Evolutionary conservation across 2,329 filamentous ascomycete species (phyloP), one percentile per base, ranked within the genome.

Genomic region (Diplodia intermedia): DNA sequence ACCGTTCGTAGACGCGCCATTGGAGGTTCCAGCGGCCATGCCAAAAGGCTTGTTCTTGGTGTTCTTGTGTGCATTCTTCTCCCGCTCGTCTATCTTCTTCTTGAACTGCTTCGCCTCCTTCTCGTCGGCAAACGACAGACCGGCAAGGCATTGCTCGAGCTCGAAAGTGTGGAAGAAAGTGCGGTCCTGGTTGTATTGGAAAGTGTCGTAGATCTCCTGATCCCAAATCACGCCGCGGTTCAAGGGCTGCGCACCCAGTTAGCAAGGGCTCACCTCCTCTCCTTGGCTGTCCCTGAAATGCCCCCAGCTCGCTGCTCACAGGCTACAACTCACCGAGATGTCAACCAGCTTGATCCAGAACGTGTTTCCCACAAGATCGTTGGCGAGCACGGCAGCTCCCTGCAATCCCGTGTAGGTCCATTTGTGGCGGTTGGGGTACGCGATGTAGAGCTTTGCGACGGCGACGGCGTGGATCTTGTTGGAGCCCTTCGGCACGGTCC

Each of bases 161-260:
- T 99, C 95, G 78, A 99, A 99, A 6, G 92, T 93, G 81, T 98
- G 94, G 82, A 99, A 99, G 82, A 97, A 99, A 69, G 92, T 94
- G 70, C 95, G 90, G 79, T 99, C 95, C 77, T 97, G 94, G 81
- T 97, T 97, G 84, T 98, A 99, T 71, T 86, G 85, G 85, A 97
- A 98, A 62, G 89, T 89, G 73, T 99, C 94, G 82, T 97, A 99
- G 74, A 99, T 93, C 81, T 99, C 95, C 82, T 98, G 94, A 76
- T 97, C 94, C 93, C 93, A 97, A 75, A 97, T 90, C 62, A 97
- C 93, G 68, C 94, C 94, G 77, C 91, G 88, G 76, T 89, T 90
- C 62, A 90, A 84, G 68, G 92, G 86, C 90, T 94, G 76, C n/a
- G 70, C 38, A 20, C 8, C n/a, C 14, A 14, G 53, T 65, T 57